phyloP scores from a whole-genome alignment of 495 filamentous ascomycete genomes.

The Friedmanniomyces endolithicus region DNA sequence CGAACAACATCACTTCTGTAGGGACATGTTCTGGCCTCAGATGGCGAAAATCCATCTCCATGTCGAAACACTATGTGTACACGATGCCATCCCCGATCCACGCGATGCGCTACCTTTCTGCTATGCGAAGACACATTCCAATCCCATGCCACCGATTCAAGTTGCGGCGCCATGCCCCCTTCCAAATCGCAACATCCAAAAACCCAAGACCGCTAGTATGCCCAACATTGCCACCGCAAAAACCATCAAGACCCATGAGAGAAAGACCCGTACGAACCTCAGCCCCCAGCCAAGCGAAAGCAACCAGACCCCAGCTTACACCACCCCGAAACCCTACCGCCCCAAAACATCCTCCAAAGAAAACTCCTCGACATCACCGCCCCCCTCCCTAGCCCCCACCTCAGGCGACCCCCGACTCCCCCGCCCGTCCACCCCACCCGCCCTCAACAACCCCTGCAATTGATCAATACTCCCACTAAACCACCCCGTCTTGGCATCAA shows the following conservation, averaged over 20 bases:
- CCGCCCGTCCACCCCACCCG: neutral
- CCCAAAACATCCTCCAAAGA: neutral
- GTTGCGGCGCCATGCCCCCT: neutral
- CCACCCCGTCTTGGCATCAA: slow-evolving; percentile 11
- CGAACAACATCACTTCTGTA: no score
- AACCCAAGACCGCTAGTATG: neutral
- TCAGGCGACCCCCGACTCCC: neutral
- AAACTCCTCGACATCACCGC: neutral
- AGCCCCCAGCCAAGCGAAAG: neutral
- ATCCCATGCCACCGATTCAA: neutral
- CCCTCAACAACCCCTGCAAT: slow-evolving; percentile 1
- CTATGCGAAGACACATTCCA: neutral
- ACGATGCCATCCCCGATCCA: neutral
- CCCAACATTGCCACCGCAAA: neutral
- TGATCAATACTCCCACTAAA: slow-evolving; percentile 9
- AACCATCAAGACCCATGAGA: neutral
- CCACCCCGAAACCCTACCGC: neutral
- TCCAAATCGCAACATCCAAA: neutral
- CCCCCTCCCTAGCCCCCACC: neutral
- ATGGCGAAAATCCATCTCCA: neutral
- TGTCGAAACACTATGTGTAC: neutral
- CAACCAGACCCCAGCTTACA: no score
- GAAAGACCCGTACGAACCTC: neutral
- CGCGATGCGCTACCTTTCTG: neutral
- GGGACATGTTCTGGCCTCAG: no score